Conservation (phyloP, 2,329 filamentous ascomycete genomes). For the Fusarium musae region DNA sequence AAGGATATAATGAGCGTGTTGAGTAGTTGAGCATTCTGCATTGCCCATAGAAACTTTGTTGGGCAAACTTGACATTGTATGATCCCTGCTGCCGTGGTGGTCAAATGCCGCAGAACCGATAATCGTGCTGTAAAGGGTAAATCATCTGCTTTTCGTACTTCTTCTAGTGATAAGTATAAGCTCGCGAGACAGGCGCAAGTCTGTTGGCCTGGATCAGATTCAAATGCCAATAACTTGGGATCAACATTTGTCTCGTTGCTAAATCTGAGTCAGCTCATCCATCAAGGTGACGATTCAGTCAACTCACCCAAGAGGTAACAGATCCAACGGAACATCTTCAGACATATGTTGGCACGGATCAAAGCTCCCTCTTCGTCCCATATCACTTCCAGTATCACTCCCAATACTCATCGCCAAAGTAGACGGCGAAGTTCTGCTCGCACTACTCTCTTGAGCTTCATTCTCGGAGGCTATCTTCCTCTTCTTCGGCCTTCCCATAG, state of each 20-base stretch:
- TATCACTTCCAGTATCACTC: constrained; percentile 19
- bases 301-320: constrained; percentile 30
- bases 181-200: constrained; percentile 41
- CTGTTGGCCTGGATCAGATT: constrained; percentile 18
- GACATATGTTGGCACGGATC: constrained; percentile 24
- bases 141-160: constrained; percentile 36
- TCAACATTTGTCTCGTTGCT: constrained; percentile 37
- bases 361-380: constrained; percentile 6
- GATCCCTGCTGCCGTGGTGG: constrained; percentile 17
- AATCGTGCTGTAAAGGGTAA: constrained; percentile 32
- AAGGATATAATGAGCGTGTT: constrained; percentile 41
- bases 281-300: neutral
- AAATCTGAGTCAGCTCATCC: constrained; percentile 10
- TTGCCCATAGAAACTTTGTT: constrained; percentile 42
- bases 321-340: constrained; percentile 11
- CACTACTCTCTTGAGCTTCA: constrained; percentile 16
- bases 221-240: constrained; percentile 9
- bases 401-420: constrained; percentile 11
- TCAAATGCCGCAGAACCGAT: constrained; percentile 31
- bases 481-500: constrained; percentile 44
- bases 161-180: constrained; percentile 41
- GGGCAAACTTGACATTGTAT: constrained; percentile 40
- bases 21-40: constrained; percentile 43
- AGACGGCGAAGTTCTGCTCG: constrained; percentile 13
- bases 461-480: constrained; percentile 26